Evolutionary conservation across 139 green algal genomes (phyloP).

Genomic region (Zygnema cylindricum): DNA sequence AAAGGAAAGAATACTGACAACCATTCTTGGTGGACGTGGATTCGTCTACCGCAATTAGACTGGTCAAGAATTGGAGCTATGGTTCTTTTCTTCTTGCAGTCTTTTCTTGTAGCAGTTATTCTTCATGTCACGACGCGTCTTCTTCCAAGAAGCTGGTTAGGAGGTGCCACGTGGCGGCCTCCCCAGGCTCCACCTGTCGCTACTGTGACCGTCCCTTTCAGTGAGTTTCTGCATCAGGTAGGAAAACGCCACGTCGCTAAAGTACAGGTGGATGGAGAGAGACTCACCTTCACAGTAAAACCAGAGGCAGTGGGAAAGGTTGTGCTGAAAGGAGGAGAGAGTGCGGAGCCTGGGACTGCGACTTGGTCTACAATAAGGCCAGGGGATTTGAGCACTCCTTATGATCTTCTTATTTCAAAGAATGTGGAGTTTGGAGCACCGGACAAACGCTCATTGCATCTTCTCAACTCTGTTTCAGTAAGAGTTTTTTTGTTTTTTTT

Average conservation of each 20-base stretch:
- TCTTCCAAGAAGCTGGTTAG: not conserved
- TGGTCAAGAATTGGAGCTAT: not conserved
- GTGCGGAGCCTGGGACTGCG: not conserved
- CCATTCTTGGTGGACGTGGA: not conserved
- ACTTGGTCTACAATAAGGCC: conserved; percentile 73
- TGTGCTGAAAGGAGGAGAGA: not conserved
- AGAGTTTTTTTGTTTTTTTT: not conserved
- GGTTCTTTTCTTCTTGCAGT: not conserved
- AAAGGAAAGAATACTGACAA: not conserved
- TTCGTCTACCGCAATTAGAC: not conserved
- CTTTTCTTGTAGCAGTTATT: not conserved
- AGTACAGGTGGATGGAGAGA: conserved; percentile 77
- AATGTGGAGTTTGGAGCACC: conserved; percentile 74
- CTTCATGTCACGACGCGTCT: not conserved
- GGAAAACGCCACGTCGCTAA: conserved; percentile 74
- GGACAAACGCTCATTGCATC: conserved; percentile 65
- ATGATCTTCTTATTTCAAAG: conserved; percentile 73
- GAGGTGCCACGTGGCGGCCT: not conserved
- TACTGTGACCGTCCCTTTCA: conserved; percentile 36
- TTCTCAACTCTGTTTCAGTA: conserved; percentile 74
- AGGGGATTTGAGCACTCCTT: conserved; percentile 79
- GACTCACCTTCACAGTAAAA: conserved; percentile 69
- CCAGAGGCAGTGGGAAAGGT: not conserved
- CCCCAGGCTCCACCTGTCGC: not conserved
- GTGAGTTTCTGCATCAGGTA: conserved; percentile 77